Evolutionary conservation across 2,329 filamentous ascomycete species (phyloP).

Genomic region (Venturiaceae sp.): DNA sequence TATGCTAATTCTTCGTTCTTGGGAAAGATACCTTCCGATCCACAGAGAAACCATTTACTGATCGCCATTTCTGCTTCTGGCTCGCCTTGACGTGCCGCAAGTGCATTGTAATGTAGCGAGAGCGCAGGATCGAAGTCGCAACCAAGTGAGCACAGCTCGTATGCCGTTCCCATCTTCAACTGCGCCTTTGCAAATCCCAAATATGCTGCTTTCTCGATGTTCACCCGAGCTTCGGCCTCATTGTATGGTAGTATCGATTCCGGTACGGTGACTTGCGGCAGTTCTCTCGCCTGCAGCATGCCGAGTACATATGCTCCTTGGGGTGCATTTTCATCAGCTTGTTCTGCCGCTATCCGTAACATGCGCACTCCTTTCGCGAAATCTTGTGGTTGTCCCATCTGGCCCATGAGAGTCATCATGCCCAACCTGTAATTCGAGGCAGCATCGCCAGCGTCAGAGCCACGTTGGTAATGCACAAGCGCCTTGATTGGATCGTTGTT

Average conservation of each 20-base stretch:
- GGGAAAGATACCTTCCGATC: slow-evolving; percentile 81
- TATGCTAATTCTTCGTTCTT: slow-evolving; percentile 95
- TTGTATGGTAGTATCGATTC: slow-evolving; percentile 61
- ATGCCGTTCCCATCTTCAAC: slow-evolving; percentile 92
- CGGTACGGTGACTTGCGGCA: slow-evolving; percentile 83
- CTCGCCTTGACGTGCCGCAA: slow-evolving; percentile 86
- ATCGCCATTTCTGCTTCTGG: slow-evolving; percentile 91
- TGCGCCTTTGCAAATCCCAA: slow-evolving; percentile 94
- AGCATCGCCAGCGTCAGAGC: slow-evolving; percentile 72
- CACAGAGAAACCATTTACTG: slow-evolving; percentile 97
- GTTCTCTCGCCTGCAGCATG: slow-evolving; percentile 82
- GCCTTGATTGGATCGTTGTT: slow-evolving; percentile 89
- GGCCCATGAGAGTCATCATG: slow-evolving; percentile 94
- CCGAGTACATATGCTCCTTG: slow-evolving; percentile 93
- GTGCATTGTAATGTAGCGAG: slow-evolving; percentile 89
- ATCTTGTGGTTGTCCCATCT: slow-evolving; percentile 83
- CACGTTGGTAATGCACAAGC: slow-evolving; percentile 79
- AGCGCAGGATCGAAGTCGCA: slow-evolving; percentile 92
- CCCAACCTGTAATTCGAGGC: slow-evolving; percentile 81
- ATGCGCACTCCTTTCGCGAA: slow-evolving; percentile 68
- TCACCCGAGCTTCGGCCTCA: slow-evolving; percentile 64
- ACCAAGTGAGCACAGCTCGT: slow-evolving; percentile 85
- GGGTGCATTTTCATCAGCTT: slow-evolving; percentile 89
- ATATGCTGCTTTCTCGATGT: slow-evolving; percentile 94
- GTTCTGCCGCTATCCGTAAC: slow-evolving; percentile 73